Percentiles rank a stretch among this genome's conserved stretches.
Evolutionary conservation across 2,329 filamentous ascomycete genomes (phyloP).

Genomic region (Arthrinium puccinioides): DNA sequence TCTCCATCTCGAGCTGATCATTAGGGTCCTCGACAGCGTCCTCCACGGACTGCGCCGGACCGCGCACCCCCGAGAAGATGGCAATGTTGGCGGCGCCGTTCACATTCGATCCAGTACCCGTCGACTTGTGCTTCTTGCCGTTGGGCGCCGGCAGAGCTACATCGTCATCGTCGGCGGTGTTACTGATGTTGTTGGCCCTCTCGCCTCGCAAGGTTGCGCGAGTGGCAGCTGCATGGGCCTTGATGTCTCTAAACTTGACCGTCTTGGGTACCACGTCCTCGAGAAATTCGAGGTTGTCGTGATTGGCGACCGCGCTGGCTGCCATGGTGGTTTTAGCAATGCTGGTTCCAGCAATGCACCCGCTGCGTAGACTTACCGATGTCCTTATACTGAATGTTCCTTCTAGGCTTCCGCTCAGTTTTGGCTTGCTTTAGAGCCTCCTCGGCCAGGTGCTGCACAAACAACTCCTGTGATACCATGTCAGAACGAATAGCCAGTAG

Average conservation of each 20-base stretch:
- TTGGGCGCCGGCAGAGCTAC: slow-evolving; percentile 13
- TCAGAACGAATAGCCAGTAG: neutral
- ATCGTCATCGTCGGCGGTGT: slow-evolving; percentile 16
- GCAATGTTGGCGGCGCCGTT: slow-evolving; percentile 15
- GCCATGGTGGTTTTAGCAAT: slow-evolving; percentile 5
- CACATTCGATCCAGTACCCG: slow-evolving; percentile 14
- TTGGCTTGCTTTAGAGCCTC: slow-evolving; percentile 85
- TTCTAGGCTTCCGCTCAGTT: slow-evolving; percentile 81
- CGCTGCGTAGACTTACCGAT: slow-evolving; percentile 50
- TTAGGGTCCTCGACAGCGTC: slow-evolving; percentile 34
- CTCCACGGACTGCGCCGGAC: slow-evolving; percentile 19
- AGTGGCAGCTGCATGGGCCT: slow-evolving; percentile 49
- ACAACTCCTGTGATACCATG: slow-evolving; percentile 64
- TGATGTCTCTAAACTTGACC: slow-evolving; percentile 70
- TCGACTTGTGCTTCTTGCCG: slow-evolving; percentile 30
- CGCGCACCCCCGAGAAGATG: slow-evolving; percentile 18
- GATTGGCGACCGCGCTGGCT: slow-evolving; percentile 79
- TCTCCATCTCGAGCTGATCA: slow-evolving; percentile 48
- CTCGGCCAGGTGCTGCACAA: slow-evolving; percentile 83
- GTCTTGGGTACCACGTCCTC: slow-evolving; percentile 86
- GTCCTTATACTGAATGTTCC: slow-evolving; percentile 95
- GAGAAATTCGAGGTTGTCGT: slow-evolving; percentile 93
- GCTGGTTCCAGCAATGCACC: slow-evolving; percentile 2
- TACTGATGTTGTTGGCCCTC: slow-evolving; percentile 10
- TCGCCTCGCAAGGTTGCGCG: slow-evolving; percentile 41